These are phyloP conservation scores for Apocynum venetum DNA, from an alignment of 257 asterid species.

Conservation along the genomic window DNA sequence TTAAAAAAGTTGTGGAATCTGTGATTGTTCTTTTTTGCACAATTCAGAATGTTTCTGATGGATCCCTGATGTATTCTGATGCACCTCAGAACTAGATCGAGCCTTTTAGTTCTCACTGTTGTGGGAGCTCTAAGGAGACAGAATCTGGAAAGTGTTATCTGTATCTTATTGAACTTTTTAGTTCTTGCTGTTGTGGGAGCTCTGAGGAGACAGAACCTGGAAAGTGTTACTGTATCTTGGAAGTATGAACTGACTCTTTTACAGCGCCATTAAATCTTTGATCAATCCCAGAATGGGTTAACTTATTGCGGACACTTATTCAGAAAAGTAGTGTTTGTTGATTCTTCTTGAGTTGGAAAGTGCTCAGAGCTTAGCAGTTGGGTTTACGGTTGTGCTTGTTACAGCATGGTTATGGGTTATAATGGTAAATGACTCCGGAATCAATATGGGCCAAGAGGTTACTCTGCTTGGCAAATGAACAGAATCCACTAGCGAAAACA, in stretches of 20 bases:
- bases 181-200: not conserved
- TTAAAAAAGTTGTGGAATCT: not conserved
- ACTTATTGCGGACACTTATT: not conserved
- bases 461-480: not conserved
- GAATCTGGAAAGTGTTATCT: not conserved
- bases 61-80: not conserved
- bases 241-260: not conserved
- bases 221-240: not conserved
- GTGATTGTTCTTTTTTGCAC: not conserved
- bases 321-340: not conserved
- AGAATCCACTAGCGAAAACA: not conserved
- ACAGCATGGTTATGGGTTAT: conserved; percentile 3
- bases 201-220: not conserved
- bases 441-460: conserved; percentile 8
- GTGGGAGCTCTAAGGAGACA: conserved; percentile 3
- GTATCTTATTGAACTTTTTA: conserved; percentile 1
- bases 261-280: not conserved
- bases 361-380: not conserved
- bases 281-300: not conserved
- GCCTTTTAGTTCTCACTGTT: not conserved
- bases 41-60: too few relatives aligned
- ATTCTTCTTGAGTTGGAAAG: not conserved
- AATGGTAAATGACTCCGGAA: not conserved
- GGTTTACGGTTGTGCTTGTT: not conserved
- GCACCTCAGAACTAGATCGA: not conserved